Conservation (phyloP, 2,329 filamentous ascomycete genomes). For the Stemphylium beticola region DNA sequence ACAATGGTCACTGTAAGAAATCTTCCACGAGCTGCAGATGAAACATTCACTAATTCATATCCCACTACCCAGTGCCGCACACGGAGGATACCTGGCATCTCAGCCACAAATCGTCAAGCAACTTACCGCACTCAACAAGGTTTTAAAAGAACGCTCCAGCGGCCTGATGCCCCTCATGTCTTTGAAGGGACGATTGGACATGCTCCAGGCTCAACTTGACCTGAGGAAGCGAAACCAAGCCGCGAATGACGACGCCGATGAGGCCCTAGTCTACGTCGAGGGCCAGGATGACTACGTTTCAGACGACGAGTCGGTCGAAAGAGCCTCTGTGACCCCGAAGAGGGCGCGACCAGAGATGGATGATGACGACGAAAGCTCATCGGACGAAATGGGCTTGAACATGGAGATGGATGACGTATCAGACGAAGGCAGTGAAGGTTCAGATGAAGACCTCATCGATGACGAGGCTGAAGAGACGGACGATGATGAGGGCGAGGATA, state of each 20-base stretch:
- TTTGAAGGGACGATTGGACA: slow-evolving; percentile 93
- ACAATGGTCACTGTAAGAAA: slow-evolving; percentile 76
- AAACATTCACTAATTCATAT: not conserved
- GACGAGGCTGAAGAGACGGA: slow-evolving; percentile 60
- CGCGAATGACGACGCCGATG: slow-evolving; percentile 67
- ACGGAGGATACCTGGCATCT: slow-evolving; percentile 87
- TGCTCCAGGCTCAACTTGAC: slow-evolving; percentile 89
- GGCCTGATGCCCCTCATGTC: slow-evolving; percentile 82
- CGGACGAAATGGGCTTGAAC: slow-evolving; percentile 63
- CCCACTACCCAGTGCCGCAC: slow-evolving; percentile 63
- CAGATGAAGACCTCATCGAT: slow-evolving; percentile 56
- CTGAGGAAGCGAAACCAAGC: slow-evolving; percentile 72
- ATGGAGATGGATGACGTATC: slow-evolving; percentile 54
- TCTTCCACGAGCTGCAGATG: not conserved
- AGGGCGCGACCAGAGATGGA: slow-evolving; percentile 32
- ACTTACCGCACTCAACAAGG: slow-evolving; percentile 79
- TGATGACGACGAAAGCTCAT: slow-evolving; percentile 50
- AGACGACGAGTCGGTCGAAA: slow-evolving; percentile 55
- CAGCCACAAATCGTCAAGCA: slow-evolving; percentile 83
- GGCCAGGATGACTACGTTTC: slow-evolving; percentile 70
- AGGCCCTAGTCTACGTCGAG: slow-evolving; percentile 85
- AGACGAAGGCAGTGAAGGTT: slow-evolving; percentile 53
- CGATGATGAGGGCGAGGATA: slow-evolving; percentile 55
- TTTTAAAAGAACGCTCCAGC: slow-evolving; percentile 83
- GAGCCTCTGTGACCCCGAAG: slow-evolving; percentile 29